A percentile compares a stretch with the other conserved stretches of the same genome.
These are phyloP conservation scores for Escallonia rubra DNA, from an alignment of 129 eudicot species.

Conservation along the genomic window DNA sequence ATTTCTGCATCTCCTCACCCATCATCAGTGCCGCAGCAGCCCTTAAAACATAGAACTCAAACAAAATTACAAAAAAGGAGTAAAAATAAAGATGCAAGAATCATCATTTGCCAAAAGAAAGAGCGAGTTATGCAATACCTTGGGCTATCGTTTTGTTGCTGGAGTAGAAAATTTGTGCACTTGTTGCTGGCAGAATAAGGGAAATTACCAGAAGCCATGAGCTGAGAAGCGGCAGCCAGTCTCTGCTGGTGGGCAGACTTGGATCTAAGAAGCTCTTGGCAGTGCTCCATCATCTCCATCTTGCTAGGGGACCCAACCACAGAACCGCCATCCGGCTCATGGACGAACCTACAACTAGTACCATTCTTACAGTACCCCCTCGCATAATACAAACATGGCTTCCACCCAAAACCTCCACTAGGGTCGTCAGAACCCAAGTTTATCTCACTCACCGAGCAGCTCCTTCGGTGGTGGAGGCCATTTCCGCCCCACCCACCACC, in stretches of 20 bases:
- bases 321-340: conserved; percentile 18
- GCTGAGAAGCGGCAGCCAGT: conserved; percentile 38
- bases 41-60: not conserved
- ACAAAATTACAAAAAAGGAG: not conserved
- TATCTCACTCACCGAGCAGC: conserved; percentile 78
- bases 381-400: conserved; percentile 74
- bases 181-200: conserved; percentile 36
- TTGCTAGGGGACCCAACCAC: conserved; percentile 50
- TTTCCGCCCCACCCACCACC: conserved; percentile 17
- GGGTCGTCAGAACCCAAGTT: conserved; percentile 38
- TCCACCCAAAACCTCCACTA: conserved; percentile 58
- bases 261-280: conserved; percentile 37
- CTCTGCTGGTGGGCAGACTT: conserved; percentile 32
- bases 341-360: conserved; percentile 52
- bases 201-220: conserved; percentile 26
- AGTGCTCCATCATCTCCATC: conserved; percentile 43
- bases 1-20: conserved; percentile 52
- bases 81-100: not conserved
- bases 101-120: not conserved
- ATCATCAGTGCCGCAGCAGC: conserved; percentile 50
- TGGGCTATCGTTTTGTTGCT: conserved; percentile 48
- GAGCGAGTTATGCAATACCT: conserved; percentile 19
- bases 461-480: conserved; percentile 47
- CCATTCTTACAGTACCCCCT: conserved; percentile 87
- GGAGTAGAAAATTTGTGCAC: conserved; percentile 48